Percentiles rank a stretch among this genome's conserved stretches.
Conservation (phyloP, 192 early-diverging fungal genomes). For the Backusella morwellensis region DNA sequence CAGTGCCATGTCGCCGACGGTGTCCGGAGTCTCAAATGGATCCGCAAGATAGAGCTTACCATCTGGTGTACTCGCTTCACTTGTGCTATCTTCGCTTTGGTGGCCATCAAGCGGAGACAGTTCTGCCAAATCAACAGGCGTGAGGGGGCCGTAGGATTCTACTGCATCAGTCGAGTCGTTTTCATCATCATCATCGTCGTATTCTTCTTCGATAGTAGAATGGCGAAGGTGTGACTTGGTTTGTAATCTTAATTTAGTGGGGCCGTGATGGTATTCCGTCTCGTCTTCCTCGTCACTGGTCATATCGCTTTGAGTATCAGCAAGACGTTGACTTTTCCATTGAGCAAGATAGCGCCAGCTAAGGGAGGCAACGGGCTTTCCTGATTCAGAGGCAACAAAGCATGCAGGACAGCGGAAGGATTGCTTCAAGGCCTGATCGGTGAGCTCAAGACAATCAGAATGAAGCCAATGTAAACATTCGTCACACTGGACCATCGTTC, state of each 20-base stretch:
- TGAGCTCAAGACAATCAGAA: slow-evolving; percentile 62
- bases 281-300: slow-evolving; percentile 25
- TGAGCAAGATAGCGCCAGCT: slow-evolving; percentile 31
- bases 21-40: slow-evolving; percentile 3
- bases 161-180: background rate
- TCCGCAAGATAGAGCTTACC: background rate
- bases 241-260: slow-evolving; percentile 8
- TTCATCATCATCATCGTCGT: slow-evolving; percentile 8
- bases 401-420: slow-evolving; percentile 63
- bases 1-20: background rate
- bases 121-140: background rate
- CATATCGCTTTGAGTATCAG: slow-evolving; percentile 5
- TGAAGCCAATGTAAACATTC: slow-evolving; percentile 71
- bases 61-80: slow-evolving; percentile 24
- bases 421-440: slow-evolving; percentile 50
- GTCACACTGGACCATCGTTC: slow-evolving; percentile 75
- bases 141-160: background rate
- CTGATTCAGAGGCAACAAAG: background rate
- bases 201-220: background rate
- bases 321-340: slow-evolving; percentile 20
- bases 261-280: background rate
- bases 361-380: slow-evolving; percentile 3
- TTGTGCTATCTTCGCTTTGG: slow-evolving; percentile 17
- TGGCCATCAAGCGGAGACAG: background rate
- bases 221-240: slow-evolving; percentile 15